Percentiles rank a stretch among this genome's conserved stretches.
phyloP scores from a whole-genome alignment of 345 rosid species.

The Anacardium occidentale region DNA sequence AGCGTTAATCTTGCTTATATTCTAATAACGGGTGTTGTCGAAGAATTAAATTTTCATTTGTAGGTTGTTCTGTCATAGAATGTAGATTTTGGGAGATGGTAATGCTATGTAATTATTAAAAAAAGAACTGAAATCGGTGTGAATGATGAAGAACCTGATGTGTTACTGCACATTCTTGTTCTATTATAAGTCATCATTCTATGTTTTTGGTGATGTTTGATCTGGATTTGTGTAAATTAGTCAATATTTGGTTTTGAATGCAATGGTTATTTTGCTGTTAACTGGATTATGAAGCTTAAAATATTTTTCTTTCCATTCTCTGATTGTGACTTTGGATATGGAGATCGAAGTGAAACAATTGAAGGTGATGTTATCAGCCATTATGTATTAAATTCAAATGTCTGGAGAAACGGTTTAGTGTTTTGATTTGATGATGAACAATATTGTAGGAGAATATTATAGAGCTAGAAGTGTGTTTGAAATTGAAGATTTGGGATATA shows the following conservation, averaged over 20 bases:
- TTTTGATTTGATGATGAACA: background rate
- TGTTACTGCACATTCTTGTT: background rate
- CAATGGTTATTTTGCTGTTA: no score
- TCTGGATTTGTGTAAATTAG: no score
- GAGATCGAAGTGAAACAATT: background rate
- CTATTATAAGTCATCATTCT: background rate
- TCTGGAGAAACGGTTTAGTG: background rate
- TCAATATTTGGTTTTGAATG: background rate
- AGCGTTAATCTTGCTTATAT: background rate
- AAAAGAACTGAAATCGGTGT: background rate
- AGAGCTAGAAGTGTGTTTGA: no score
- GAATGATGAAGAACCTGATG: background rate
- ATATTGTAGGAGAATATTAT: no score
- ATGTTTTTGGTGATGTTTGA: background rate
- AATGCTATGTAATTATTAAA: background rate
- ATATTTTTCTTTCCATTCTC: background rate
- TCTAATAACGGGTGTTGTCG: background rate
- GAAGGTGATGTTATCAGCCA: background rate
- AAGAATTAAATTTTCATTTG: background rate
- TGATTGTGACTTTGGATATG: background rate
- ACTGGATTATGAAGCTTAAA: background rate
- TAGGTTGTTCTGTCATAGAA: slow-evolving; percentile 7
- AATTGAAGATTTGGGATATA: no score
- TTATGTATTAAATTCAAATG: background rate
- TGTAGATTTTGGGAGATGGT: background rate